Percentiles rank a stretch among this genome's conserved stretches.
These are phyloP conservation scores for Yamadazyma nakazawae DNA, from an alignment of 805 yeast genomes.

Conservation along the genomic window DNA sequence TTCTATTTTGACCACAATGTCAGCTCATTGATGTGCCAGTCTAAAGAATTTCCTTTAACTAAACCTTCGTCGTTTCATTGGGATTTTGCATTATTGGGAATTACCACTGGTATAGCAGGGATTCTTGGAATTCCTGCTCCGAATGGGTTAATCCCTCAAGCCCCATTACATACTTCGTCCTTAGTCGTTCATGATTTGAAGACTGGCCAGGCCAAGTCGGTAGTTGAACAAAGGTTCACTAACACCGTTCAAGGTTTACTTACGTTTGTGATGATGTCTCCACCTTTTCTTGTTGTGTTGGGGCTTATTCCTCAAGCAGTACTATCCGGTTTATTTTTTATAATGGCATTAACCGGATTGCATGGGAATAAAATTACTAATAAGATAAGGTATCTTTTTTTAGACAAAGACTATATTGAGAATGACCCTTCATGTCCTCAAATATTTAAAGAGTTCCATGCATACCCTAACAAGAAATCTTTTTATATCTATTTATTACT, in stretches of 20 bases:
- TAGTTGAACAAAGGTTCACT: conserved; percentile 87
- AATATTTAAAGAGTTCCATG: conserved; percentile 28
- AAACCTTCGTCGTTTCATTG: conserved; percentile 93
- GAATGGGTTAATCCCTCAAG: conserved; percentile 95
- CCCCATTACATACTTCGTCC: conserved; percentile 87
- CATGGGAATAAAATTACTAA: conserved; percentile 62
- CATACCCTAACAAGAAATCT: conserved; percentile 39
- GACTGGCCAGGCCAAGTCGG: conserved; percentile 42
- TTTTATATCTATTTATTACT: conserved; percentile 54
- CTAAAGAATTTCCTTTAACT: conserved; percentile 69
- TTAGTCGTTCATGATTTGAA: conserved; percentile 52
- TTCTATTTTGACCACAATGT: conserved; percentile 96
- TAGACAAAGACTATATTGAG: conserved; percentile 47
- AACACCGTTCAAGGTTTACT: conserved; percentile 82
- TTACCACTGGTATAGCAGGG: conserved; percentile 86
- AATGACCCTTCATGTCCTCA: conserved; percentile 36
- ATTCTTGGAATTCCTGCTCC: conserved; percentile 92
- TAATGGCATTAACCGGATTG: conserved; percentile 86
- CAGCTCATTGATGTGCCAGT: conserved; percentile 89
- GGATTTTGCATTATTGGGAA: conserved; percentile 81
- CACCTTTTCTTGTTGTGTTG: conserved; percentile 78
- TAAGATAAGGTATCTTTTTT: conserved; percentile 58
- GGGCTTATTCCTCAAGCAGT: conserved; percentile 91
- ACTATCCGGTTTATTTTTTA: conserved; percentile 85
- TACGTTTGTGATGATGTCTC: conserved; percentile 82